Conservation (phyloP, 1,139 yeast species). For the Williopsis jadinii region DNA sequence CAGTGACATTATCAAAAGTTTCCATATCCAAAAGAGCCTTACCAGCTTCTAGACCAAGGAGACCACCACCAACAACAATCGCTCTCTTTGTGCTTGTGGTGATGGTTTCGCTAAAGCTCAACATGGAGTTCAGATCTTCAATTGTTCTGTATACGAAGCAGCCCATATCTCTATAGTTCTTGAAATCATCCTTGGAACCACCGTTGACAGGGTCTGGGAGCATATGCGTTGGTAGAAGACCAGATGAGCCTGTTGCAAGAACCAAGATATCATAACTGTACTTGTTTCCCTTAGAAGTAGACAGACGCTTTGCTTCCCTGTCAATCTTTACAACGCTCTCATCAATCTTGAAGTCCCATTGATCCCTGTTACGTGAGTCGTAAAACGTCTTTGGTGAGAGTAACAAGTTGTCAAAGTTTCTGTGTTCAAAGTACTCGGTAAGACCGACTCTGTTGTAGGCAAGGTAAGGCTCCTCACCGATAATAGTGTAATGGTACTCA, state of each 20-base stretch:
- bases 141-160: constrained; percentile 29
- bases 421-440: constrained; percentile 28
- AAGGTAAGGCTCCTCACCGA: constrained; percentile 28
- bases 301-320: constrained; percentile 17
- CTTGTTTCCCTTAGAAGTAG: constrained; percentile 19
- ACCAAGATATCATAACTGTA: constrained; percentile 25
- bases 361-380: constrained; percentile 21
- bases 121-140: constrained; percentile 27
- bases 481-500: constrained; percentile 22
- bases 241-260: constrained; percentile 28
- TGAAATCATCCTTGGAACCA: constrained; percentile 4
- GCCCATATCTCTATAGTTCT: constrained; percentile 23
- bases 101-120: constrained; percentile 19
- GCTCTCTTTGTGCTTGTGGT: constrained; percentile 18
- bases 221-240: constrained; percentile 23
- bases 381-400: constrained; percentile 27
- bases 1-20: constrained; percentile 22
- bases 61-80: constrained; percentile 30
- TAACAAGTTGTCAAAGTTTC: constrained; percentile 23
- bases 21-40: constrained; percentile 27
- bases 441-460: constrained; percentile 31
- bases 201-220: constrained; percentile 15
- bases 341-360: constrained; percentile 26
- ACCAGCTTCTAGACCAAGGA: constrained; percentile 30
- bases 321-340: constrained; percentile 24